These are phyloP conservation scores for Chlorella vulgaris DNA, from an alignment of 139 green algal genomes.

Conservation along the genomic window DNA sequence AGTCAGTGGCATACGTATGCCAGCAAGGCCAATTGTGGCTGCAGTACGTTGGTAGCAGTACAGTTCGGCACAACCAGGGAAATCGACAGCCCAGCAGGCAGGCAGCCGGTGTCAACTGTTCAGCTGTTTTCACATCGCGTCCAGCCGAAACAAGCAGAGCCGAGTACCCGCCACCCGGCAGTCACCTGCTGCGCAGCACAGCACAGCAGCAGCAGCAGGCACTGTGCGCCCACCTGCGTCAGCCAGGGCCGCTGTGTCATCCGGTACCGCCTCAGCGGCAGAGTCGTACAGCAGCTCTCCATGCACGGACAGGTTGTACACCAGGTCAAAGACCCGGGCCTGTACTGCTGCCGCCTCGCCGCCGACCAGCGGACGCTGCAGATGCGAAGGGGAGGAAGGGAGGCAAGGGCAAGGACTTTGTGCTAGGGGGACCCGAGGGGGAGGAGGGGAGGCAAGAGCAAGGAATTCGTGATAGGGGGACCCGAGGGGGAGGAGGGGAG, in stretches of 20 bases:
- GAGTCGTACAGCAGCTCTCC: conserved; percentile 51
- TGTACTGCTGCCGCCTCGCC: conserved; percentile 34
- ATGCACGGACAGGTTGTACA: conserved; percentile 75
- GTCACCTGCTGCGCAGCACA: too few relatives aligned
- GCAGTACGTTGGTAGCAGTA: too few relatives aligned
- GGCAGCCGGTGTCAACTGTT: too few relatives aligned
- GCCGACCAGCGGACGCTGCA: conserved; percentile 45
- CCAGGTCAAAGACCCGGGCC: conserved; percentile 69
- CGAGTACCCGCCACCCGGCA: too few relatives aligned
- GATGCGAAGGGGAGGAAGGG: background rate
- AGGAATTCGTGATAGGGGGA: too few relatives aligned
- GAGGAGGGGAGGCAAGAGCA: background rate
- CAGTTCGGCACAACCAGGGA: background rate
- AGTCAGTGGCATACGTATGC: background rate
- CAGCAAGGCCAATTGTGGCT: too few relatives aligned
- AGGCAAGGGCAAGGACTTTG: background rate
- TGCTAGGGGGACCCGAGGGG: background rate
- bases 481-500: too few relatives aligned
- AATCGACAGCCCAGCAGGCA: background rate
- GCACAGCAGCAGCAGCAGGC: background rate
- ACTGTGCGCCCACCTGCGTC: background rate
- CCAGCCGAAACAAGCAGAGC: too few relatives aligned
- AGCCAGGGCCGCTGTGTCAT: background rate
- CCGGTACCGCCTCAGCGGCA: conserved; percentile 5
- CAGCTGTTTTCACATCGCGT: too few relatives aligned